Conservation (phyloP, 768 basidiomycete genomes). For the Cyclocybe aegerita region DNA sequence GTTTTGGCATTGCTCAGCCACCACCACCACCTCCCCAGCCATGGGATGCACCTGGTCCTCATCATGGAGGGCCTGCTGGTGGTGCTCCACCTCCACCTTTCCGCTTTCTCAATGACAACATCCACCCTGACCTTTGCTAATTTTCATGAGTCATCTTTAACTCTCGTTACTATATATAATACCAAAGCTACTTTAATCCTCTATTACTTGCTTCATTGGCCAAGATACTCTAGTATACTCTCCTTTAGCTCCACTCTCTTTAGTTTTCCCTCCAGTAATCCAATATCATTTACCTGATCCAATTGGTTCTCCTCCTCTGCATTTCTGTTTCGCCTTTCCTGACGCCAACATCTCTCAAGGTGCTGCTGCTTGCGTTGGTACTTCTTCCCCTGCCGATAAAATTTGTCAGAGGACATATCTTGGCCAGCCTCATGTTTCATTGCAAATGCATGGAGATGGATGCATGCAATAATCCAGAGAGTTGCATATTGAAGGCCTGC, state of each 20-base stretch:
- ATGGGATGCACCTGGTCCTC: background rate
- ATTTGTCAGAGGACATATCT: conserved; percentile 6
- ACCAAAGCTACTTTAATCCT: background rate
- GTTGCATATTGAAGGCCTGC: conserved; percentile 15
- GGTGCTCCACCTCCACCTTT: no score
- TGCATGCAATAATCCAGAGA: conserved; percentile 29
- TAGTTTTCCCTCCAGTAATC: conserved; percentile 16
- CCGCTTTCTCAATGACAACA: no score
- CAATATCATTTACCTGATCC: conserved; percentile 10
- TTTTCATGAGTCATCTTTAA: no score
- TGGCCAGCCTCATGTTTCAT: conserved; percentile 17
- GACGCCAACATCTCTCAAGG: conserved; percentile 1
- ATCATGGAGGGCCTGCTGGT: no score
- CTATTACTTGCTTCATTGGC: background rate
- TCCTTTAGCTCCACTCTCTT: conserved; percentile 20
- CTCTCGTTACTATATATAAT: no score
- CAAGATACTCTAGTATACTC: conserved; percentile 9
- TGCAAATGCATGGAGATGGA: conserved; percentile 29
- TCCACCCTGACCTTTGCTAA: no score
- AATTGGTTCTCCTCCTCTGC: conserved; percentile 4
- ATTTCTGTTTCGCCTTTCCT: background rate
- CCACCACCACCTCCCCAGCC: background rate
- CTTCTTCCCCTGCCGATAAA: conserved; percentile 6
- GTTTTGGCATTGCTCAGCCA: background rate
- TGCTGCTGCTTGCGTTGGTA: background rate